These are phyloP conservation scores for Gaeumannomyces tritici DNA, from an alignment of 2,329 filamentous ascomycete species.

Conservation along the genomic window DNA sequence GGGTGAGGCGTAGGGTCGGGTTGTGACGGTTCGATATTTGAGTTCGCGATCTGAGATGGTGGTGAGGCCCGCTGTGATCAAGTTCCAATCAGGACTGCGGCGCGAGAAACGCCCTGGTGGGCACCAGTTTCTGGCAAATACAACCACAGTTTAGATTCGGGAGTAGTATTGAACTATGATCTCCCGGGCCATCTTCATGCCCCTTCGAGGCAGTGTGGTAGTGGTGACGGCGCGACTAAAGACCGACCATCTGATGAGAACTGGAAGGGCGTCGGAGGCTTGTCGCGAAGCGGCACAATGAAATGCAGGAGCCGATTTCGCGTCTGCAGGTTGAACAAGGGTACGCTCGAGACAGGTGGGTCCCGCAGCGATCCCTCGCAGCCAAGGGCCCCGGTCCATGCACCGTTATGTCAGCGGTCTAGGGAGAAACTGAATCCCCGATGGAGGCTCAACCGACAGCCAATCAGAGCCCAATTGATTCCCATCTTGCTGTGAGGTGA, in stretches of 20 bases:
- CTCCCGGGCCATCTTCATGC: not conserved
- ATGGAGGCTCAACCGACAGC: no score
- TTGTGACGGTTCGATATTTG: not conserved
- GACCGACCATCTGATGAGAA: not conserved
- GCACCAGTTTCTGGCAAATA: not conserved
- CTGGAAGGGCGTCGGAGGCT: no score
- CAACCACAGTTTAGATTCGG: not conserved
- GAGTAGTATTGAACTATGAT: not conserved
- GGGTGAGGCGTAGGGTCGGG: not conserved
- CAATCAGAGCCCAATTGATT: not conserved
- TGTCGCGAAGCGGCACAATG: not conserved
- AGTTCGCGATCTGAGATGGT: not conserved
- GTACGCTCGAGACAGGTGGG: no score
- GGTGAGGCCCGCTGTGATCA: not conserved
- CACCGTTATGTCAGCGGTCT: not conserved
- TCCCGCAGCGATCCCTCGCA: no score
- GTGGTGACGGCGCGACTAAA: not conserved
- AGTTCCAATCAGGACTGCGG: no score
- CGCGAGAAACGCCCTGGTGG: not conserved
- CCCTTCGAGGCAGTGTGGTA: not conserved
- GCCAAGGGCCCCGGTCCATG: no score
- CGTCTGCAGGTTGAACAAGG: not conserved
- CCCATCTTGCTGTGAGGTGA: not conserved
- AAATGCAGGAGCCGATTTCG: not conserved
- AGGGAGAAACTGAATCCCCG: no score